Evolutionary conservation across 106 monocot genomes (phyloP), one percentile per base, ranked within the genome.

Genomic region (Platanthera zijinensis): DNA sequence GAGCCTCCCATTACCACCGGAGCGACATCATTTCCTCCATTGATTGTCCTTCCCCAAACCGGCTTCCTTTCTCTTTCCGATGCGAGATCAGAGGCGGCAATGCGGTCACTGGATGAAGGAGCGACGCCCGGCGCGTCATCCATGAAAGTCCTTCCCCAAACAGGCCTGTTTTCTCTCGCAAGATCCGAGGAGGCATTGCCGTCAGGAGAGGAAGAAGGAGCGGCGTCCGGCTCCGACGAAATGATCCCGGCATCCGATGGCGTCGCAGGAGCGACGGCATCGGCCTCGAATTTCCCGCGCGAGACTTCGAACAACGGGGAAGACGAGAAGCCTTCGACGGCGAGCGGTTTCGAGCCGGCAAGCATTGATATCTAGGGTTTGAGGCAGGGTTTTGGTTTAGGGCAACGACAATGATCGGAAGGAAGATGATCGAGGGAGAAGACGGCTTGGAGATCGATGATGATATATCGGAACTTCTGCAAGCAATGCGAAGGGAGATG

Each of bases 1-100:
- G 69, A 69, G 69, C 69, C 69, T 69, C 69, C 69, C 12, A 69
- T 69, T 11, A 69, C 47, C 47, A 46, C 46, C 13, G 69, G 14
- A 1, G 6, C 46, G 21, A 13, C 39, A 69, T 47, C 12, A 69
- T 8, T 47, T 39, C 13, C 47, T 14, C 69, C 69, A 69, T 69
- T 69, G 15, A 46, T 5, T 0, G 46, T 14, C 47, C 47, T 69
- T 69, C 69, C 69, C 69, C 69, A 69, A 14, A 47, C 69, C 10
- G 69, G 46, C 47, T 47, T 69, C 11, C 12, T 69, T 47, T 5
- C 69, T 10, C 2, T 46, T 14, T 69, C 69, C 46, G 12, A 69
- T 10, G 4, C 47, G 6, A 46, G 11, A 66, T 7, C 9, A 30
- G 21, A 22, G 28, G 64, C 28, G 39, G 47, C 69, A 69, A 46